phyloP scores from a whole-genome alignment of 306 rosid genomes.

The Rubus idaeus region DNA sequence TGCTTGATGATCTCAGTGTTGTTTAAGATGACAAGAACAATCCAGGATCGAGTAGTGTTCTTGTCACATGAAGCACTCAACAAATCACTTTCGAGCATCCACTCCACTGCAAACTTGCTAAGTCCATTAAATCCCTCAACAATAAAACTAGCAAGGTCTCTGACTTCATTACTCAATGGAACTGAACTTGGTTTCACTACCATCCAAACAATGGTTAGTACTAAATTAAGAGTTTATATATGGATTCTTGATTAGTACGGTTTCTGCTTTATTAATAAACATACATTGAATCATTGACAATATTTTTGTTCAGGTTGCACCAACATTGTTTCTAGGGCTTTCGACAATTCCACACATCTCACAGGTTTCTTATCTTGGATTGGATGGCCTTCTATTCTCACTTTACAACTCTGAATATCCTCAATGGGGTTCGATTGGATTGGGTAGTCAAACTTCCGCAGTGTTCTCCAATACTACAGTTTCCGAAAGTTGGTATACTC shows the following conservation, averaged over 20 bases:
- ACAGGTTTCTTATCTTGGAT: conserved; percentile 27
- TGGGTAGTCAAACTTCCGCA: conserved; percentile 5
- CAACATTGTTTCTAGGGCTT: conserved; percentile 23
- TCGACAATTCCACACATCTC: conserved; percentile 21
- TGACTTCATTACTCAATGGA: conserved; percentile 21
- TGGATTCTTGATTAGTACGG: no score
- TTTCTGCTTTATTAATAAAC: not conserved
- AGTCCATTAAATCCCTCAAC: conserved; percentile 18
- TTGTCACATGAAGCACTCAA: not conserved
- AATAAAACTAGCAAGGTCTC: conserved; percentile 19
- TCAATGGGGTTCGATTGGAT: not conserved
- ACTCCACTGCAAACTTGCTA: conserved; percentile 19
- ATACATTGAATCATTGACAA: no score
- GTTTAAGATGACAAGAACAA: not conserved
- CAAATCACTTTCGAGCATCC: not conserved
- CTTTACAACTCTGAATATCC: not conserved
- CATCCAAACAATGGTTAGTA: conserved; percentile 22
- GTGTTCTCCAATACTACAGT: conserved; percentile 21
- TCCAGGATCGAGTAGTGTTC: not conserved
- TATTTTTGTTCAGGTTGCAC: conserved; percentile 30
- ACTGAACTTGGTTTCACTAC: conserved; percentile 14
- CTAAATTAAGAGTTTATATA: no score
- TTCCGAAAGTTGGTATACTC: conserved; percentile 10
- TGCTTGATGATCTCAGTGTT: conserved; percentile 9
- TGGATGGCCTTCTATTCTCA: conserved; percentile 23